phyloP scores from a whole-genome alignment of 2,329 filamentous ascomycete species.

The Phialophora tarda region DNA sequence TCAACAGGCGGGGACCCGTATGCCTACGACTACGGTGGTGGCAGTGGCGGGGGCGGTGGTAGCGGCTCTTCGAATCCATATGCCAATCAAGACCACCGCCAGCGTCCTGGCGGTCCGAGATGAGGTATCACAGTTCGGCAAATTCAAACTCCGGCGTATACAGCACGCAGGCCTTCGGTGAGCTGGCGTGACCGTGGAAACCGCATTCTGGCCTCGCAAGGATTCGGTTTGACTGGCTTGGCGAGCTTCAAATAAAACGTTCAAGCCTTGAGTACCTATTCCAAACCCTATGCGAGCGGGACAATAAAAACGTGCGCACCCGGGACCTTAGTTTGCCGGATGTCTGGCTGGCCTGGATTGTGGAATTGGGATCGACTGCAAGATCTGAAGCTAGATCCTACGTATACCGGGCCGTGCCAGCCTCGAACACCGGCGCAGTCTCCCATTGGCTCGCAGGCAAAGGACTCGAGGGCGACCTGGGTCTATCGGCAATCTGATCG shows the following conservation, averaged over 20 bases:
- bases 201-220: not conserved
- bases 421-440: constrained; percentile 6
- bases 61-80: constrained; percentile 32
- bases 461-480: constrained; percentile 15
- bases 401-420: constrained; percentile 29
- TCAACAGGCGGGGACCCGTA: constrained; percentile 33
- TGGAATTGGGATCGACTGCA: not conserved
- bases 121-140: constrained; percentile 18
- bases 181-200: not conserved
- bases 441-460: constrained; percentile 16
- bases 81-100: constrained; percentile 33
- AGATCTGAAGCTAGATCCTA: constrained; percentile 16
- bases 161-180: not conserved
- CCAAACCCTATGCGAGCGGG: not conserved
- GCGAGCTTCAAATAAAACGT: constrained; percentile 4
- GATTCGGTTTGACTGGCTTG: not conserved
- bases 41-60: constrained; percentile 17
- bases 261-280: not conserved
- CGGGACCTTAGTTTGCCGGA: not conserved
- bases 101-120: constrained; percentile 36
- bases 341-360: not conserved
- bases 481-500: constrained; percentile 30
- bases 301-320: not conserved
- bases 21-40: constrained; percentile 25
- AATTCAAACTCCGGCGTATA: not conserved